Evolutionary conservation across 2,329 filamentous ascomycete genomes (phyloP).

Genomic region (Aspergillus caelatus): DNA sequence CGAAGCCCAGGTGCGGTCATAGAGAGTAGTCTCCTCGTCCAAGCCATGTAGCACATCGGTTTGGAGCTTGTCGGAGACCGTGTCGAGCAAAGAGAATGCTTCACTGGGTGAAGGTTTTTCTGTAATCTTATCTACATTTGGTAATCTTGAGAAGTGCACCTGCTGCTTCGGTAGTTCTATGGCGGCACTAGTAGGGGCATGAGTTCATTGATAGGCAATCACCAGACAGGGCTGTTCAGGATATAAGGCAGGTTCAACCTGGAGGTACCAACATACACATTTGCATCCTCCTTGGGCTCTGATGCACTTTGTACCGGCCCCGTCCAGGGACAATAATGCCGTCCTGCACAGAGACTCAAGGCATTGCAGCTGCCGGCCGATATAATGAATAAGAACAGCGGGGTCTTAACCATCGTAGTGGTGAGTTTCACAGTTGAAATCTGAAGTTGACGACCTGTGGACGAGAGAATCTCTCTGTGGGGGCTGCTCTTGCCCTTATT

Average conservation of each 20-base stretch:
- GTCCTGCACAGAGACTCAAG: background rate
- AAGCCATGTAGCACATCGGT: background rate
- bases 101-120: background rate
- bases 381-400: background rate
- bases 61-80: background rate
- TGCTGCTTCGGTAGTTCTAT: background rate
- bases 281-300: background rate
- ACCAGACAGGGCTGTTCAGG: background rate
- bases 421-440: background rate
- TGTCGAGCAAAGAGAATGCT: background rate
- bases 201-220: background rate
- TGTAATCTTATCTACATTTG: background rate
- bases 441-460: too few relatives aligned
- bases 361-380: background rate
- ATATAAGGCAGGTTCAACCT: background rate
- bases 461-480: background rate
- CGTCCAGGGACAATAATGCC: background rate
- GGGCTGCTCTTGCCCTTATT: background rate
- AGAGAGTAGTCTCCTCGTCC: background rate
- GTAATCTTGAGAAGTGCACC: background rate
- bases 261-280: background rate
- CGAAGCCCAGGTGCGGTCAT: background rate
- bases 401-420: background rate
- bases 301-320: background rate
- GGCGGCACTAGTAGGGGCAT: background rate